Evolutionary conservation across 495 filamentous ascomycete genomes (phyloP).

Genomic region (Penicillium manginii): DNA sequence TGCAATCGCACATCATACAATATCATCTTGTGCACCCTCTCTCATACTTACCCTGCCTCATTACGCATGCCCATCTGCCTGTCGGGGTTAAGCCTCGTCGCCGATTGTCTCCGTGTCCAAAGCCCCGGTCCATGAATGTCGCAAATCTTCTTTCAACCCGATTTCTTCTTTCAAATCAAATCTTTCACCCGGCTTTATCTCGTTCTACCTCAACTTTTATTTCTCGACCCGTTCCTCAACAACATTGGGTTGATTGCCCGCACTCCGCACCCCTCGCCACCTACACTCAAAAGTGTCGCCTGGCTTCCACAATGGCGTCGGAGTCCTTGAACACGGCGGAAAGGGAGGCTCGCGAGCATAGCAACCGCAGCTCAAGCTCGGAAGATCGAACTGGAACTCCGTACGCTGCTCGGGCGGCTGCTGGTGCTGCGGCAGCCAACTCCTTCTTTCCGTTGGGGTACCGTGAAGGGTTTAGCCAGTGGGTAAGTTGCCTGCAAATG

Average conservation of each 20-base stretch:
- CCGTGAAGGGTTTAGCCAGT: conserved; percentile 89
- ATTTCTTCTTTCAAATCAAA: conserved; percentile 13
- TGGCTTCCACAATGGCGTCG: conserved; percentile 45
- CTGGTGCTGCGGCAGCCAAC: conserved; percentile 35
- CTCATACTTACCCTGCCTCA: conserved; percentile 2
- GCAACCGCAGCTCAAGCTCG: conserved; percentile 53
- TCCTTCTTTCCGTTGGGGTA: conserved; percentile 83
- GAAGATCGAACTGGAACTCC: conserved; percentile 26
- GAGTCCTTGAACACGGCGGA: conserved; percentile 41
- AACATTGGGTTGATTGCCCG: not conserved
- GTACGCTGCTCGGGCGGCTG: conserved; percentile 47
- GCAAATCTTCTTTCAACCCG: conserved; percentile 12
- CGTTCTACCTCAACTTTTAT: conserved; percentile 9
- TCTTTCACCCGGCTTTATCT: not conserved
- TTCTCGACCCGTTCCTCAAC: conserved; percentile 17
- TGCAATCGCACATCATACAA: not conserved
- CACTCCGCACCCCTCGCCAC: conserved; percentile 24
- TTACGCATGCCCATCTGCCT: conserved; percentile 15
- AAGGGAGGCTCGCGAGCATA: conserved; percentile 33
- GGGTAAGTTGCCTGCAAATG: conserved; percentile 60
- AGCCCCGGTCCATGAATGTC: conserved; percentile 19
- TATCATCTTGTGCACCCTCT: not conserved
- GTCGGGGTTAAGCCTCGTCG: conserved; percentile 33
- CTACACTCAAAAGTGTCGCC: conserved; percentile 17
- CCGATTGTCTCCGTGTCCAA: conserved; percentile 29